phyloP scores from a whole-genome alignment of 768 basidiomycete genomes.

The Tremella yokohamensis region DNA sequence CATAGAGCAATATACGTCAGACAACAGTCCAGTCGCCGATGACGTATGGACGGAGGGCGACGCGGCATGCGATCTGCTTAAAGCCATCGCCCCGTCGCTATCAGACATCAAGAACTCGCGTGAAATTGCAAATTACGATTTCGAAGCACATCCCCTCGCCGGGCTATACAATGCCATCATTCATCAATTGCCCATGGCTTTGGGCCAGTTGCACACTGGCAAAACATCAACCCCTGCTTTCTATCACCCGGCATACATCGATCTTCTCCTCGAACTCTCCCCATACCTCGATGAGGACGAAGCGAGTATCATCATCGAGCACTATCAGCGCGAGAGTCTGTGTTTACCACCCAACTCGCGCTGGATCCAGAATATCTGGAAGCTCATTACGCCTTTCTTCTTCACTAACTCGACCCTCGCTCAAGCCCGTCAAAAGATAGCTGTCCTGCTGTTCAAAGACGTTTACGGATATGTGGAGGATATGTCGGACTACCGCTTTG shows the following conservation, averaged over 20 bases:
- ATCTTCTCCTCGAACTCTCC: slow-evolving; percentile 49
- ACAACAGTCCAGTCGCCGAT: slow-evolving; percentile 15
- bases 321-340: slow-evolving; percentile 43
- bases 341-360: slow-evolving; percentile 47
- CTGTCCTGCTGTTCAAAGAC: slow-evolving; percentile 41
- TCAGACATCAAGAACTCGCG: neutral
- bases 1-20: slow-evolving; percentile 18
- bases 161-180: slow-evolving; percentile 33
- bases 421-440: slow-evolving; percentile 24
- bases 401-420: slow-evolving; percentile 13
- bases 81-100: slow-evolving; percentile 10
- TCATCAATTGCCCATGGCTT: slow-evolving; percentile 34
- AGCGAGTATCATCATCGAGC: slow-evolving; percentile 42
- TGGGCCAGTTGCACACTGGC: slow-evolving; percentile 39
- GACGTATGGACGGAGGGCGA: slow-evolving; percentile 44
- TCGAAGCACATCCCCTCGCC: slow-evolving; percentile 9
- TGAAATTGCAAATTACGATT: neutral
- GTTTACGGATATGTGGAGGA: slow-evolving; percentile 48
- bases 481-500: slow-evolving; percentile 34
- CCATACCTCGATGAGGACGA: slow-evolving; percentile 45
- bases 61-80: slow-evolving; percentile 34
- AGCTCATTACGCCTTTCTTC: slow-evolving; percentile 44
- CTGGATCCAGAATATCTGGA: slow-evolving; percentile 50
- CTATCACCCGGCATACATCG: slow-evolving; percentile 42
- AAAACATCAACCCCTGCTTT: slow-evolving; percentile 22